Base-by-base conservation (phyloP, 495 filamentous ascomycete species). In the Poronia punctata region DNA sequence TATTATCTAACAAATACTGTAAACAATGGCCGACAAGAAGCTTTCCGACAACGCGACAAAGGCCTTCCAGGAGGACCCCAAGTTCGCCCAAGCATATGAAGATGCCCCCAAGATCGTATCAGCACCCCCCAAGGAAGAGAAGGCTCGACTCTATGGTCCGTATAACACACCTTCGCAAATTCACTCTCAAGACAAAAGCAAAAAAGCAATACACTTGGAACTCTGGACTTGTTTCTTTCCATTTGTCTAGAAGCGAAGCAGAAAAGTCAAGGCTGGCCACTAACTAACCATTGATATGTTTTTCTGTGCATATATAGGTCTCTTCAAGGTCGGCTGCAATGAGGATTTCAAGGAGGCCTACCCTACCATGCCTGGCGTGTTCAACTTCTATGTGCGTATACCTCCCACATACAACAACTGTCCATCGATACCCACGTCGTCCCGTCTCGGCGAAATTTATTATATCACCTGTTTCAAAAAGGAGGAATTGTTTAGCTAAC, bases 371-470 rank as follows among this genome's bases (percentile, higher is more conserved):
- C 72, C 71, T 10, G 64, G 67, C 55, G 62, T 62, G 50, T 77
- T 75, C 49, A 67, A 75, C 54, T 38, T 77, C 27, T 74, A 84
- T 67, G 84, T 81, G 60, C 24, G 65, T 40, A n/a, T 9, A 12
- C 9, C 44, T 40, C 19, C 12, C 21, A 6, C 25, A 23, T 26
- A 46, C 12, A 3, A 9, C 19, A 16, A 7, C 29, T 32, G 15
- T 30, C 5, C n/a, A n/a, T n/a, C n/a, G n/a, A 17, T 17, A 33
- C 26, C 1, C 19, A 23, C 26, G 7, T 16, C 27, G 12, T 8
- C n/a, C 2, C 11, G 12, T 6, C 7, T 5, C 17, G 3, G 18
- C 25, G 1, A 28, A 25, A 30, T 18, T 20, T 22, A 22, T n/a
- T n/a, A n/a, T n/a, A n/a, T n/a, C n/a, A n/a, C n/a, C n/a, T n/a